phyloP scores from a whole-genome alignment of 768 basidiomycete species.

The Psilocybe cyanescens region DNA sequence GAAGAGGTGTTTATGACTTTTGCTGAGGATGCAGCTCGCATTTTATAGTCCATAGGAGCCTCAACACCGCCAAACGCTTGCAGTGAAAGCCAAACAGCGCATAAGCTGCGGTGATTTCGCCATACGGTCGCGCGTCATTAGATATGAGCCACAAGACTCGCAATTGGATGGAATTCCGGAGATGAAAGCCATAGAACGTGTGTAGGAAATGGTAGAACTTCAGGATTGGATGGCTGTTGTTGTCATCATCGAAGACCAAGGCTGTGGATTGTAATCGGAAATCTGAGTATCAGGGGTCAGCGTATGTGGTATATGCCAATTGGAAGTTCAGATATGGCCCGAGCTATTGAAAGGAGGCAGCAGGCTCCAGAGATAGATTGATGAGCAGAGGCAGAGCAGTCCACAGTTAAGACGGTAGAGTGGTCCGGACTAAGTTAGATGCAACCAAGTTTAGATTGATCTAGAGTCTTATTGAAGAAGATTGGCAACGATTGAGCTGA shows the following conservation, averaged over 20 bases:
- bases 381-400: background rate
- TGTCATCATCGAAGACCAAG: conserved; percentile 3
- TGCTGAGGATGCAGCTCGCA: background rate
- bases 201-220: conserved; percentile 11
- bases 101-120: conserved; percentile 26
- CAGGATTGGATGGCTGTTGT: conserved; percentile 13
- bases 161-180: conserved; percentile 21
- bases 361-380: conserved; percentile 1
- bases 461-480: conserved; percentile 13
- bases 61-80: conserved; percentile 15
- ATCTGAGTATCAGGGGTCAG: conserved; percentile 4
- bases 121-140: conserved; percentile 19
- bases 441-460: background rate
- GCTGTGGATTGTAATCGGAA: background rate
- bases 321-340: conserved; percentile 5
- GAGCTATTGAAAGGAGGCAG: background rate
- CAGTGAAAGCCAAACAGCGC: conserved; percentile 16
- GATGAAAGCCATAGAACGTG: conserved; percentile 23
- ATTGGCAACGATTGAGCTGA: conserved; percentile 14
- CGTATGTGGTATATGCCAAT: conserved; percentile 6
- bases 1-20: conserved; percentile 9
- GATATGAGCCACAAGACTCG: conserved; percentile 15
- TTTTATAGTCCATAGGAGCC: conserved; percentile 19
- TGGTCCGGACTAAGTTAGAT: conserved; percentile 10
- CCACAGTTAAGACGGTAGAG: background rate